Conservation (phyloP, 2,329 filamentous ascomycete species). For the Cercospora zeae-maydis region DNA sequence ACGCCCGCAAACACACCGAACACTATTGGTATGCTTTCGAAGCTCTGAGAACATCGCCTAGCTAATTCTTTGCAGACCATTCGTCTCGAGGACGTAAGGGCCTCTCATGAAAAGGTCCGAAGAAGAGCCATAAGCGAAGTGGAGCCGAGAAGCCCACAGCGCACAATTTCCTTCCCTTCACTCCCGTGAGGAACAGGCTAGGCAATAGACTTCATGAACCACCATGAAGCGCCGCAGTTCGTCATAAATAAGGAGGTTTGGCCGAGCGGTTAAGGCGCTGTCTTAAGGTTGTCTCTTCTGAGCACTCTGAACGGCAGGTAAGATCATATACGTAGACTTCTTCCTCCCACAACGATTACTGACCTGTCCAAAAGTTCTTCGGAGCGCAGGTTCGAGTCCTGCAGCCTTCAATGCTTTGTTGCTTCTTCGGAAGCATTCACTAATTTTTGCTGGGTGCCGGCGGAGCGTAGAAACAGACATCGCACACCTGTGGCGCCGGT, state of each 20-base stretch:
- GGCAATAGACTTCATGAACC: not conserved
- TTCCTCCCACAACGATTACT: too few species aligned
- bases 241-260: slow-evolving; percentile 1
- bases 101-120: not conserved
- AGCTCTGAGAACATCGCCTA: too few species aligned
- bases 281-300: slow-evolving; percentile 7
- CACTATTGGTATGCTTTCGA: too few species aligned
- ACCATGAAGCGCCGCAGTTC: not conserved
- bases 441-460: not conserved
- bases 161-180: not conserved
- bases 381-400: slow-evolving; percentile 9
- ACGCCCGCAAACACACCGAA: too few species aligned
- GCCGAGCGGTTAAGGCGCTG: slow-evolving; percentile 13
- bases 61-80: too few species aligned
- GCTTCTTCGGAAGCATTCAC: not conserved
- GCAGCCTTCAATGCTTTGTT: not conserved
- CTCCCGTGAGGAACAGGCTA: not conserved
- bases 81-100: not conserved
- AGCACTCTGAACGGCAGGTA: not conserved
- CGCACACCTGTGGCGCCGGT: too few species aligned
- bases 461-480: not conserved
- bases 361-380: too few species aligned
- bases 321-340: not conserved
- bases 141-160: not conserved
- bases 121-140: not conserved